Evolutionary conservation across 805 yeast species (phyloP), one percentile per base, ranked within the genome.

Genomic region (Wickerhamiella lipophila): DNA sequence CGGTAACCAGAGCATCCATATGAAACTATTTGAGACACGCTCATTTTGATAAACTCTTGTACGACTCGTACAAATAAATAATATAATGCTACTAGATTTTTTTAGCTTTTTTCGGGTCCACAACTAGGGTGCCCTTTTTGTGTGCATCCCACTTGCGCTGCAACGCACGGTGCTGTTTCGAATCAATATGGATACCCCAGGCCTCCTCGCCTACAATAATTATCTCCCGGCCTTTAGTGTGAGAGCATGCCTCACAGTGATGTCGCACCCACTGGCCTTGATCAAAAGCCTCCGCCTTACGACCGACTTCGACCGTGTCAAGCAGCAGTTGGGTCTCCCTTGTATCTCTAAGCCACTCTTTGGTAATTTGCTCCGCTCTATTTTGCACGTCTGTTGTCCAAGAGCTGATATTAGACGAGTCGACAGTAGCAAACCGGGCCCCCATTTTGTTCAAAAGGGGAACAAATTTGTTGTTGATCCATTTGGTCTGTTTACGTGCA

Each of bases 401-500:
- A 2, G 63, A 38, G 0, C 53, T 25, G 45, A 89, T 62, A 61
- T 86, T 81, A 0, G 92, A 76, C 0, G 97, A 89, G 66, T 92
- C 83, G 4, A 88, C 63, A 0, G 86, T 58, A 52, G 75, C 83
- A 5, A 84, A 60, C 35, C 75, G 72, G 0, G 86, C 86, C 0
- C 84, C 84, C 45, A 78, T 69, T 27, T 72, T 69, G 16, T 64
- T 61, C 16, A 80, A 61, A 62, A 81, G 87, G 0, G 78, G 76
- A 0, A 79, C 71, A 12, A 92, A 64, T 51, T 78, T 69, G 55
- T 81, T 83, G 44, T 74, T 72, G 53, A 92, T 87, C 96, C 97
- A 92, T 61, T 86, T 87, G 11, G 86, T 78, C 61, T 92, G 98
- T 53, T 75, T 74, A 53, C 79, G 80, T 0, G 97, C 95, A 63